Base-by-base conservation (phyloP, 352 stramenopile species). In the Phytophthora capsici region DNA sequence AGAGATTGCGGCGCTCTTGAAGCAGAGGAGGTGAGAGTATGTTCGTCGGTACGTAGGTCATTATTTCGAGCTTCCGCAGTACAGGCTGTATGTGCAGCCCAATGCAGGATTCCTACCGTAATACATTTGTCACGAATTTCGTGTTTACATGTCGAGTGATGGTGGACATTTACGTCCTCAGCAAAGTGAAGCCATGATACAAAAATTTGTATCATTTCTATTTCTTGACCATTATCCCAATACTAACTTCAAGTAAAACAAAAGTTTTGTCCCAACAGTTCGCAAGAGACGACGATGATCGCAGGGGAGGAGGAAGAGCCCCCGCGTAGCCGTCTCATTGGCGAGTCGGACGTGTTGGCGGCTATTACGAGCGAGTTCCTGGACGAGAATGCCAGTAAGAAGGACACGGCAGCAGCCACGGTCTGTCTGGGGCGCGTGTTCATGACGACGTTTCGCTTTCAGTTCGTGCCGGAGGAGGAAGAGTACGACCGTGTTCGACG, bases 401-500 rank as follows among this genome's bases (percentile, higher is more conserved):
- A 88, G 36, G 84, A 93, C 63, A 81, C 79, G 41, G 57, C 81
- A 16, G 73, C 79, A 17, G 75, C 80, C 6, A 85, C 67, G 8
- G 78, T 93, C 12, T 90, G 82, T 66, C 70, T 89, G 13, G 87
- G 87, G 13, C 71, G 63, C 28, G 82, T 95, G 52, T 75, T 90
- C 69, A 95, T 93, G 85, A 95, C 87, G 23, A 93, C 84, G 17
- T 95, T 86, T 69, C 84, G 87, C 50, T 92, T 95, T 63, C 83
- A 93, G 77, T 95, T 95, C 61, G 51, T 84, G 41, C 82, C 80
- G 10, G 82, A 91, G 54, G 72, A 73, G 54, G 77, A 79, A 54
- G 83, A 88, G 55, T 78, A 77, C 59, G 82, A 82, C 41, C 76
- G 76, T 52, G 73, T 82, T 45, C 72, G 60, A 9, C 55, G 65